These are phyloP conservation scores for Radiomyces spectabilis DNA, from an alignment of 192 early-diverging fungal genomes.

Conservation along the genomic window DNA sequence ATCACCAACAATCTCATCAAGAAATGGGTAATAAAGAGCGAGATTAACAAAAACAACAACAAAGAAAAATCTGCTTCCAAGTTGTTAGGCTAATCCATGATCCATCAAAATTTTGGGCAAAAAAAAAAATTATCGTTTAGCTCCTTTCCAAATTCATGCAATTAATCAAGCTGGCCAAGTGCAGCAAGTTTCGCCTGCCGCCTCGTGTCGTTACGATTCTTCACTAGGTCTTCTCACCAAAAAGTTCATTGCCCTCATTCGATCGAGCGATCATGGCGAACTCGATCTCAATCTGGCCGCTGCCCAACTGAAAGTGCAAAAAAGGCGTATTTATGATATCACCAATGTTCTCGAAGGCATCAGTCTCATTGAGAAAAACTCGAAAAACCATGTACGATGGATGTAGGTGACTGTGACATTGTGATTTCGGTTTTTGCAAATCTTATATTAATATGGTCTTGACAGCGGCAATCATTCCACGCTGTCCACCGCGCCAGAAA, in stretches of 20 bases:
- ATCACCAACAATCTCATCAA: too few species aligned
- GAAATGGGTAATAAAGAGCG: not conserved
- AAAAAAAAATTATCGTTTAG: not conserved
- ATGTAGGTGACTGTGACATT: conserved; percentile 32
- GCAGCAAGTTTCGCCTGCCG: not conserved
- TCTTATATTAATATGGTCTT: too few species aligned
- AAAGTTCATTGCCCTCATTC: conserved; percentile 48
- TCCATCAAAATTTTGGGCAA: not conserved
- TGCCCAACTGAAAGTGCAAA: conserved; percentile 49
- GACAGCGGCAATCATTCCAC: too few species aligned
- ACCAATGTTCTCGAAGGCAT: conserved; percentile 65
- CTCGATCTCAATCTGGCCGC: conserved; percentile 58
- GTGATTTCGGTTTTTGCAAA: not conserved
- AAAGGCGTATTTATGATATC: conserved; percentile 64
- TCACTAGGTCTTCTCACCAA: conserved; percentile 55
- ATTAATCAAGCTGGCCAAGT: not conserved
- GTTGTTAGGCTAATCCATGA: not conserved
- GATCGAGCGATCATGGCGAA: conserved; percentile 35
- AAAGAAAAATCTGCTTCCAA: too few species aligned
- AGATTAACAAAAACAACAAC: not conserved
- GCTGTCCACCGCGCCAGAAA: too few species aligned
- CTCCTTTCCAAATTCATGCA: conserved; percentile 7
- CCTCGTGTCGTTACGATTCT: conserved; percentile 23
- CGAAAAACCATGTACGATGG: conserved; percentile 63
- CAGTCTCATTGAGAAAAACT: conserved; percentile 56